Conservation (phyloP, 306 rosid species). For the Sesbania bispinosa region DNA sequence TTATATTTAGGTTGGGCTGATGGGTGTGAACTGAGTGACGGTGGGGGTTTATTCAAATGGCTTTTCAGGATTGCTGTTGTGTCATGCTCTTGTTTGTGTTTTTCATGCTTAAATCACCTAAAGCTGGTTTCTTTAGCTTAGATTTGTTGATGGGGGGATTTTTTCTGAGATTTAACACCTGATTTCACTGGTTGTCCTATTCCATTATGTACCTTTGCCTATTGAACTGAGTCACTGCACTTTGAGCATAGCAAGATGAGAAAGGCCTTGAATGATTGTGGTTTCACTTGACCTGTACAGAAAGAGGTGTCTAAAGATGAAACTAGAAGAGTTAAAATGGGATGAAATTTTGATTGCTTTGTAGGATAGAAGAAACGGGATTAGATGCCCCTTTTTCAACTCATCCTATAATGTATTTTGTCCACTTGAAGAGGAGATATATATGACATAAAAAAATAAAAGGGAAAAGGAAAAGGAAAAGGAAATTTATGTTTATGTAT, state of each 20-base stretch:
- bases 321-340: not conserved
- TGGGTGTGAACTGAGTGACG: conserved; percentile 1
- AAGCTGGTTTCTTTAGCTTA: conserved; percentile 4
- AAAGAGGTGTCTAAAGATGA: not conserved
- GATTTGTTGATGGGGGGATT: conserved; percentile 14
- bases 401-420: not conserved
- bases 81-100: not conserved
- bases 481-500: not conserved
- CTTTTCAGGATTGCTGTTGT: not conserved
- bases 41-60: not conserved
- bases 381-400: not conserved
- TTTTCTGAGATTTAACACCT: conserved; percentile 9
- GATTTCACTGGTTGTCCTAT: not conserved
- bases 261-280: not conserved
- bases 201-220: not conserved
- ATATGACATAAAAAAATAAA: not conserved
- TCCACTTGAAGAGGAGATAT: not conserved
- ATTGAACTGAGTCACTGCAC: not conserved
- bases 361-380: not conserved
- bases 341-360: not conserved
- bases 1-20: not conserved
- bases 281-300: not conserved
- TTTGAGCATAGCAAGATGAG: not conserved
- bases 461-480: not conserved
- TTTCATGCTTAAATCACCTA: not conserved